A percentile compares a stretch with the other conserved stretches of the same genome.
These are phyloP conservation scores for Globisporangium lucens DNA, from an alignment of 352 stramenopile species.

Conservation along the genomic window DNA sequence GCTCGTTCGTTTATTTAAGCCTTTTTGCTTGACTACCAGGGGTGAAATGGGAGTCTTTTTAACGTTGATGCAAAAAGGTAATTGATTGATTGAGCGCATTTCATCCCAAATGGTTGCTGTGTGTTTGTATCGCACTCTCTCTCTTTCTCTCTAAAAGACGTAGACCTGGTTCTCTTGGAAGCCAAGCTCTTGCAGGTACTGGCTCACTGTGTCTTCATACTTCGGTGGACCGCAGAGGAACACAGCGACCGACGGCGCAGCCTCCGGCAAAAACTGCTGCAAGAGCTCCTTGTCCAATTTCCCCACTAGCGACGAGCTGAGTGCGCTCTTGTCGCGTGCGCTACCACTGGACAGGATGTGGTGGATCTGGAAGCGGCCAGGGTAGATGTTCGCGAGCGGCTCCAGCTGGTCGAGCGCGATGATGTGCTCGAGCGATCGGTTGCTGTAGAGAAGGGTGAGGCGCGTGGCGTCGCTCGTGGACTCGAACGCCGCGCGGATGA, in stretches of 20 bases:
- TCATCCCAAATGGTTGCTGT: background rate
- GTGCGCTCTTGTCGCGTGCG: conserved; percentile 35
- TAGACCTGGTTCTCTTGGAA: conserved; percentile 60
- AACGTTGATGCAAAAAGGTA: background rate
- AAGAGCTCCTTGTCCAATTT: conserved; percentile 47
- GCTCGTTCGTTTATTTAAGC: conserved; percentile 14
- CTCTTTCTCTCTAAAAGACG: conserved; percentile 41
- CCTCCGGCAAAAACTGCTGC: conserved; percentile 40
- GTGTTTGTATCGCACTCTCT: background rate
- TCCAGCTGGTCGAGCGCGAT: conserved; percentile 74
- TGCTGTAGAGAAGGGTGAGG: conserved; percentile 77
- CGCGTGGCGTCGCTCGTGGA: conserved; percentile 46
- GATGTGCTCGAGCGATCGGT: conserved; percentile 59
- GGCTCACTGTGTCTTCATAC: conserved; percentile 63
- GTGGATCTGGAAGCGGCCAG: conserved; percentile 52
- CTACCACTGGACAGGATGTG: conserved; percentile 59
- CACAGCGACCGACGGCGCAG: conserved; percentile 38
- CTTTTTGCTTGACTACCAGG: background rate
- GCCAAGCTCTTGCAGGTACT: conserved; percentile 40
- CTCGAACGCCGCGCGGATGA: conserved; percentile 70
- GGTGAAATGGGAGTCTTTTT: background rate
- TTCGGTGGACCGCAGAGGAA: conserved; percentile 72
- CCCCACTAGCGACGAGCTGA: conserved; percentile 50
- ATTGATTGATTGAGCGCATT: conserved; percentile 1
- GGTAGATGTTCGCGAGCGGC: conserved; percentile 78